Evolutionary conservation across 192 early-diverging fungal species (phyloP), one percentile per base, ranked within the genome.

Genomic region (Podila epicladia): DNA sequence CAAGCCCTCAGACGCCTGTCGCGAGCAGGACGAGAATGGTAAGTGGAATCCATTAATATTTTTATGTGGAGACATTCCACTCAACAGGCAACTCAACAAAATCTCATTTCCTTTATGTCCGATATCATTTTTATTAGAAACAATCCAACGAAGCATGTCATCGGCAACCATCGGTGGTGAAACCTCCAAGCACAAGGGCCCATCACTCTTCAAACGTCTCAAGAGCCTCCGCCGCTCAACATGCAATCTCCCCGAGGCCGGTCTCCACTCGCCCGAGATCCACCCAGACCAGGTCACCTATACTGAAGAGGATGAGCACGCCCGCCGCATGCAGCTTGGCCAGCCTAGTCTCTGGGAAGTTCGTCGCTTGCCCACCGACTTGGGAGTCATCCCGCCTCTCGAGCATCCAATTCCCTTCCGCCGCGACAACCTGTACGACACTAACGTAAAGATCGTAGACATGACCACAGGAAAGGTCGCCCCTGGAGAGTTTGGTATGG

Each of bases 381-480:
- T 71, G 8, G 69, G 75, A 0, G 75, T 71, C 41, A 78, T 71
- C 59, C 75, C 75, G 1, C 75, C 75, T 12, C 51, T 78, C 13
- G 75, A 78, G 29, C 75, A 78, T 4, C 75, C 75, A 3, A 78
- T 78, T 4, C 69, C 75, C 7, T 71, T 78, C 64, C 75, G 75
- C 31, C 67, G 67, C 31, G 64, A 64, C 50, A 51, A 79, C 33
- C 13, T 79, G 28, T 72, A 79, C 37, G 70, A 72, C 32, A 66
- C 53, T 38, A 68, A 68, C 41, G 70, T 72, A 65, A 55, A 65
- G 48, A 72, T 80, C 45, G 67, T 60, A 0, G 70, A 72, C 33
- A 29, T 72, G 26, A 72, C 70, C 5, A 69, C 71, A 0, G 77
- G 77, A 13, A 72, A 72, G 32, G 35, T 58, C 2, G 76, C 65